Evolutionary conservation across 2,329 filamentous ascomycete genomes (phyloP), one percentile per base, ranked within the genome.

Genomic region (Dichotomopilus funicola): DNA sequence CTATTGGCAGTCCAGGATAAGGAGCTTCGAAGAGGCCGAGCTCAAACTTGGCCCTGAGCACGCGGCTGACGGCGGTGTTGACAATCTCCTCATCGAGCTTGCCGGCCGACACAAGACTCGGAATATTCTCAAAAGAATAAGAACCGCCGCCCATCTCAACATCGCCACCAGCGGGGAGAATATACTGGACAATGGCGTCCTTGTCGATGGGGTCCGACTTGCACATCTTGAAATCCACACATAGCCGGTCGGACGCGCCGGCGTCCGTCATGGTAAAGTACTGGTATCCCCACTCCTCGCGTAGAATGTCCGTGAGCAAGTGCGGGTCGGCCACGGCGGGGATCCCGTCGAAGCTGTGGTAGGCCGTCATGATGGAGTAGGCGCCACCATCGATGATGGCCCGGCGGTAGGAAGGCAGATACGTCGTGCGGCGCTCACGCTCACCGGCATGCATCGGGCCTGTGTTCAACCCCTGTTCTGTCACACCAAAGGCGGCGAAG

Each of bases 111-210:
- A 89, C 75, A 49, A 89, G 75, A 34, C 80, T 73, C 5, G 86
- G 83, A 51, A 90, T 88, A 38, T 76, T 79, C 60, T 82, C 76
- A 65, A 83, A 86, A 66, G 83, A 89, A 73, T 81, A 89, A 19
- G 82, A 85, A 19, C 87, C 87, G 41, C 87, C 86, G 10, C 87
- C 87, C 87, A 89, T 89, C 64, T 90, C 87, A 10, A 87, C 78
- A 62, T 89, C 87, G 49, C 83, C 86, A 3, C 87, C 87, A 4
- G 86, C 83, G 0, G 82, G 81, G 4, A 90, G 75, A 7, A 79
- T 56, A 11, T 12, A 59, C 0, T 83, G 85, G 31, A 89, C 78
- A 11, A 61, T 54, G 2, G 85, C 81, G 53, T 84, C 79, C 51
- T 80, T 81, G 63, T 89, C 86, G 43, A 86, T 77, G 0, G 82